Percentiles rank a stretch among this genome's conserved stretches.
Evolutionary conservation across 257 asterid genomes (phyloP).

Genomic region (Gynochthodes officinalis): DNA sequence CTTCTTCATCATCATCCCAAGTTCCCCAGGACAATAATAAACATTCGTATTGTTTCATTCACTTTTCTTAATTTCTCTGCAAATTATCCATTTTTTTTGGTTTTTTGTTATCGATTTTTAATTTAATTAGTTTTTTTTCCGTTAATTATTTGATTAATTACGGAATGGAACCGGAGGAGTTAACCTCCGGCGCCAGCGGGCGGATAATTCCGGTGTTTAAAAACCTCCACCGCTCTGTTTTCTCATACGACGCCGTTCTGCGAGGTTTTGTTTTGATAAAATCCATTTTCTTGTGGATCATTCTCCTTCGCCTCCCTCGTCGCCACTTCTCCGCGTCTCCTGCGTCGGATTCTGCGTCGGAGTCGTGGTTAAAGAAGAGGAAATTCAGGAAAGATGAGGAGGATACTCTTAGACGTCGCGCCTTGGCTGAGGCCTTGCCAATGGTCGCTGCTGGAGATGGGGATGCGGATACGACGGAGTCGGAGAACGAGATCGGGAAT

Average conservation of each 20-base stretch:
- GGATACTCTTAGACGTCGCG: conserved; percentile 88
- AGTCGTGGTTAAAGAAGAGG: conserved; percentile 31
- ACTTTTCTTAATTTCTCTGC: neutral
- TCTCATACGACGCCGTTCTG: conserved; percentile 50
- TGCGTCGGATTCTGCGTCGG: conserved; percentile 31
- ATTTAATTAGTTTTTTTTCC: neutral
- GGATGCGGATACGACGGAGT: neutral
- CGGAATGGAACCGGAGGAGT: conserved; percentile 66
- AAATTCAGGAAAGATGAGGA: conserved; percentile 86
- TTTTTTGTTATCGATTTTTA: neutral
- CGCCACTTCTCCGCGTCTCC: conserved; percentile 48
- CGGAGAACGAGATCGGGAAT: conserved; percentile 14
- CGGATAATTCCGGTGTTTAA: conserved; percentile 81
- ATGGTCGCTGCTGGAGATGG: conserved; percentile 41
- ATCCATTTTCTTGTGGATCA: conserved; percentile 73
- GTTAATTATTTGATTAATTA: neutral
- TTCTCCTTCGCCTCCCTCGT: conserved; percentile 59
- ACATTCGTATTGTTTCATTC: too few species aligned
- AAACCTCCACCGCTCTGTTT: conserved; percentile 59
- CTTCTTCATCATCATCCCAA: neutral
- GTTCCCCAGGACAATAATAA: neutral
- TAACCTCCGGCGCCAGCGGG: conserved; percentile 98
- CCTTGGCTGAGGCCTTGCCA: conserved; percentile 79
- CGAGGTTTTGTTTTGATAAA: conserved; percentile 41
- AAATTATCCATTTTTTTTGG: neutral